Percentiles rank a stretch among this genome's conserved stretches.
Conservation (phyloP, 2,329 filamentous ascomycete genomes). For the Penicillium fuscoglaucum region DNA sequence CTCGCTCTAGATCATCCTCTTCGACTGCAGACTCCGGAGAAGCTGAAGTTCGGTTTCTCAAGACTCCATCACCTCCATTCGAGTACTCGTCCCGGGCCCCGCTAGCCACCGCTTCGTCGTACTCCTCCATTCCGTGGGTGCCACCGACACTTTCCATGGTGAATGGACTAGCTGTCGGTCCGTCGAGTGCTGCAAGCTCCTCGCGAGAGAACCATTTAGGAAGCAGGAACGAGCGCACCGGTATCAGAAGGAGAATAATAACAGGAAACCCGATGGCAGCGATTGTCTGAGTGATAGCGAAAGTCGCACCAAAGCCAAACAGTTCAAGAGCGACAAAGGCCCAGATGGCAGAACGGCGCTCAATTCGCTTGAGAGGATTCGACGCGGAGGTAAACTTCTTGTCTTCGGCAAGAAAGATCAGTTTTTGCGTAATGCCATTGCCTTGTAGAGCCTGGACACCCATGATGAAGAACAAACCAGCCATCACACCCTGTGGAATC, state of each 20-base stretch:
- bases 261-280: slow-evolving; percentile 79
- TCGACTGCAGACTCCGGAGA: slow-evolving; percentile 36
- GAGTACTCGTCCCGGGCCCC: slow-evolving; percentile 10
- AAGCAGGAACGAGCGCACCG: slow-evolving; percentile 63
- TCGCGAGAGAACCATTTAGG: slow-evolving; percentile 60
- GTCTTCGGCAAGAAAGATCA: slow-evolving; percentile 70
- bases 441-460: slow-evolving; percentile 72
- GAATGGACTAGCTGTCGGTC: slow-evolving; percentile 71
- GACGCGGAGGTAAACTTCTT: slow-evolving; percentile 56
- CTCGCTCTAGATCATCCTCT: slow-evolving; percentile 42
- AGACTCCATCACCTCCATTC: slow-evolving; percentile 20
- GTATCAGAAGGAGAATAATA: slow-evolving; percentile 69
- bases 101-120: slow-evolving; percentile 11
- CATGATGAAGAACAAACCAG: slow-evolving; percentile 83
- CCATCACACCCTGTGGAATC: slow-evolving; percentile 76
- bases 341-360: slow-evolving; percentile 68
- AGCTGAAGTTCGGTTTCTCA: slow-evolving; percentile 19
- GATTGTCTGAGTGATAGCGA: slow-evolving; percentile 80
- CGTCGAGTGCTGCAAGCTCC: slow-evolving; percentile 66
- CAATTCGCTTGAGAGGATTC: slow-evolving; percentile 62
- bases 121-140: slow-evolving; percentile 51
- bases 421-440: slow-evolving; percentile 75
- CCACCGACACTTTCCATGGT: slow-evolving; percentile 76
- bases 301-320: slow-evolving; percentile 71
- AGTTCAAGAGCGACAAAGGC: slow-evolving; percentile 68